Evolutionary conservation across 495 filamentous ascomycete genomes (phyloP), one percentile per base, ranked within the genome.

Genomic region (Pyrenopolyporus hunteri): DNA sequence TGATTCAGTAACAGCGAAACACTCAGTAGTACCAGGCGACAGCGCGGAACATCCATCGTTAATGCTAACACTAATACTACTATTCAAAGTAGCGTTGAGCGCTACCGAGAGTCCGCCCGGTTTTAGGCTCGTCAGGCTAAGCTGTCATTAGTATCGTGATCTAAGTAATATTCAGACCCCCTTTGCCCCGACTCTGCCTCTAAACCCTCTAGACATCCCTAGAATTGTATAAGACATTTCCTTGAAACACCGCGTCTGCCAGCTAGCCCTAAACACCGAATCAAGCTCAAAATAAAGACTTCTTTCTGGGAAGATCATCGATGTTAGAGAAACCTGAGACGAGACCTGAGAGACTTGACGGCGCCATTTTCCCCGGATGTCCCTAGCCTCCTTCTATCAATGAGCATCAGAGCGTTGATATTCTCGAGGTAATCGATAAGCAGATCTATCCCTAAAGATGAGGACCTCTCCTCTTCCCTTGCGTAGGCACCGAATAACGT

Each of bases 401-500:
- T 39, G 5, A 53, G 32, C 7, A 23, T 25, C 46, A 17, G 53
- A 48, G 13, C 20, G 32, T 1, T 31, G 11, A n/a, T n/a, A 39
- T 10, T 53, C 5, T 7, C 32, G 39, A 9, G 57, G 57, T 6
- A 59, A 53, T 11, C 57, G 53, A 10, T 52, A 46, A 4, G 31
- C 31, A 25, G 53, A 25, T 39, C 52, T 1, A 4, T 59, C 47
- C n/a, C 40, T 59, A 4, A 52, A 32, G 10, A 23, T 59, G 16
- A 54, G 49, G 2, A 48, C 1, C 1, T 43, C 57, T 3, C 35
- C 5, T 26, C 48, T 36, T 13, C 44, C 23, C 20, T 54, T 42
- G 57, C 49, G 8, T 48, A 48, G 13, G n/a, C n/a, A n/a, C 8
- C 16, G 26, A 22, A 54, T 43, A 14, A 61, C 43, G 20, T 61